Conservation (phyloP, 495 filamentous ascomycete genomes). For the Sphaerosporella brunnea region DNA sequence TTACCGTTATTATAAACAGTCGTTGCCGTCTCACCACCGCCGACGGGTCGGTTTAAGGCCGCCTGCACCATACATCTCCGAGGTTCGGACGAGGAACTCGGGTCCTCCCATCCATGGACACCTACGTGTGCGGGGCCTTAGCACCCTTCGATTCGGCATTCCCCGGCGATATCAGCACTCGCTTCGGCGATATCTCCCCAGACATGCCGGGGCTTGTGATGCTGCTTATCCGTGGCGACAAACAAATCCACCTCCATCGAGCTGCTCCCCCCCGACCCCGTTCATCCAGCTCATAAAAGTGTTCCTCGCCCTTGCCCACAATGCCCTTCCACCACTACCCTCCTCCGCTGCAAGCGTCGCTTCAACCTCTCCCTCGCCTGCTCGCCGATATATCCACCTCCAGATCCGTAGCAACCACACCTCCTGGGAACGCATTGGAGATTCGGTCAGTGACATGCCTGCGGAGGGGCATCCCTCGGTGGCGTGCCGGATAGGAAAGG, state of each 20-base stretch:
- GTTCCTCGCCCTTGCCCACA: conserved; percentile 67
- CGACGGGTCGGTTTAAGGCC: conserved; percentile 14
- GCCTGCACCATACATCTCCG: conserved; percentile 26
- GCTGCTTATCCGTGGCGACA: conserved; percentile 55
- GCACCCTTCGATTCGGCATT: conserved; percentile 65
- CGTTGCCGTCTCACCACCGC: conserved; percentile 16
- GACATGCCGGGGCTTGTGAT: conserved; percentile 52
- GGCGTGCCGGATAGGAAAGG: too few species aligned
- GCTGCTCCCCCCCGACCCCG: conserved; percentile 47
- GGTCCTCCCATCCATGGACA: conserved; percentile 35
- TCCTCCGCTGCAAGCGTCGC: conserved; percentile 29
- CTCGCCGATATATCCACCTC: conserved; percentile 97
- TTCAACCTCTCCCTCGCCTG: conserved; percentile 59
- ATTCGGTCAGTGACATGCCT: too few species aligned
- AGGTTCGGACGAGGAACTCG: conserved; percentile 10
- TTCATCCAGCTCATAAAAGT: conserved; percentile 65
- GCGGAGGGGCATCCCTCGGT: too few species aligned
- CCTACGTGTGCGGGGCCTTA: conserved; percentile 52
- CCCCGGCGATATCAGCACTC: conserved; percentile 49
- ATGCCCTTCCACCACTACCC: conserved; percentile 45
- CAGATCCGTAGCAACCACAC: conserved; percentile 87
- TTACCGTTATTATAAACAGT: too few species aligned
- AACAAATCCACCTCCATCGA: conserved; percentile 51
- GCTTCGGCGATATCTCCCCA: conserved; percentile 43
- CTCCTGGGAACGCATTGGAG: too few species aligned